phyloP scores from a whole-genome alignment of 2,329 filamentous ascomycete genomes.

The Diaporthe sp. region DNA sequence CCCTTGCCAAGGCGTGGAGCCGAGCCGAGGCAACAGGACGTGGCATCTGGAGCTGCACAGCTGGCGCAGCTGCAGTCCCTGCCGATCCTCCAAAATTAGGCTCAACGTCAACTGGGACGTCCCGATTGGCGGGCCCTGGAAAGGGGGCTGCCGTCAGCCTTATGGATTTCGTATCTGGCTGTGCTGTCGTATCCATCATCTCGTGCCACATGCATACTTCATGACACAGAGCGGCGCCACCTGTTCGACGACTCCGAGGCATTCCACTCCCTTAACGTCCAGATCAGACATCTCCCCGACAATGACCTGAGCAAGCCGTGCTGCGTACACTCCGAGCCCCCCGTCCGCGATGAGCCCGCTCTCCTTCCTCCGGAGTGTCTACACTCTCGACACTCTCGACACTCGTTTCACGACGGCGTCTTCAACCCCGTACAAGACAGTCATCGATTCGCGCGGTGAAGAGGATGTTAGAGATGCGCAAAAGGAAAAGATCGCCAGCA shows the following conservation, averaged over 20 bases:
- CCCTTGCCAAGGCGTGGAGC: constrained; percentile 25
- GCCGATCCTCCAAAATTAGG: constrained; percentile 37
- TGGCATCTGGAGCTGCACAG: constrained; percentile 2
- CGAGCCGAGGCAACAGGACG: constrained; percentile 16
- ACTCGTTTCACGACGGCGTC: constrained; percentile 74
- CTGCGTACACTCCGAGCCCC: not conserved
- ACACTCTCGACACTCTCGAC: constrained; percentile 62
- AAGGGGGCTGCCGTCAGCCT: constrained; percentile 33
- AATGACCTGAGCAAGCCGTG: constrained; percentile 36
- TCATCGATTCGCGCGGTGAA: constrained; percentile 65
- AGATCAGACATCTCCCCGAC: not conserved
- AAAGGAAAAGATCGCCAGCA: constrained; percentile 58
- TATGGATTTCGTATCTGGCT: constrained; percentile 23
- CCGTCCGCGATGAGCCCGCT: constrained; percentile 39
- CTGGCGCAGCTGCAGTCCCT: constrained; percentile 28
- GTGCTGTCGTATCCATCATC: constrained; percentile 25
- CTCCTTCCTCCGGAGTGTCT: constrained; percentile 68
- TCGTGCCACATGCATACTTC: not conserved
- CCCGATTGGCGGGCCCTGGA: constrained; percentile 32
- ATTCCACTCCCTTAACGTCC: not conserved
- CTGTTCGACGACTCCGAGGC: not conserved
- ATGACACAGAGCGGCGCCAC: not conserved
- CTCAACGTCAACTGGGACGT: constrained; percentile 11
- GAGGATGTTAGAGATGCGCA: constrained; percentile 55
- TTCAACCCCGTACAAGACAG: constrained; percentile 73